A percentile compares a stretch with the other conserved stretches of the same genome.
Conservation (phyloP, 148 eudicot species). For the Chenopodium berlandieri region DNA sequence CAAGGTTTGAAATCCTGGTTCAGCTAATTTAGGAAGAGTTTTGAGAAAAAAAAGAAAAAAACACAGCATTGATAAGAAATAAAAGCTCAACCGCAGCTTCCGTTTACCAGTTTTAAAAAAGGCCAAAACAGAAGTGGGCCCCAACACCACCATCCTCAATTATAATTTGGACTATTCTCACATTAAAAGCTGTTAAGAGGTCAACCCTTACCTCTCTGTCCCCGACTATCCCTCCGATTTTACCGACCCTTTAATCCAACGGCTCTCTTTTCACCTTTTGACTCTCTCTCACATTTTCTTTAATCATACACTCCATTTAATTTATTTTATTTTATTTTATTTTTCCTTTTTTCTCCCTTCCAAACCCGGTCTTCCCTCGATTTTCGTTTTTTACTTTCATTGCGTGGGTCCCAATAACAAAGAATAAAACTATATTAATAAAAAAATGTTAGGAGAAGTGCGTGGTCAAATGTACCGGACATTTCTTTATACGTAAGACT, state of each 20-base stretch:
- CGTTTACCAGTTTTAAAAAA: background rate
- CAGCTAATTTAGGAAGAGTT: too few relatives aligned
- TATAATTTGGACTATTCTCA: constrained; percentile 13
- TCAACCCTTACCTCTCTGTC: constrained; percentile 22
- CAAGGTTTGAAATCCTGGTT: too few relatives aligned
- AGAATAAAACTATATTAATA: too few relatives aligned
- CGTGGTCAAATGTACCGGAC: constrained; percentile 15
- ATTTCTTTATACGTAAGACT: constrained; percentile 15
- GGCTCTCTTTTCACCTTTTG: constrained; percentile 6
- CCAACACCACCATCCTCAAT: background rate
- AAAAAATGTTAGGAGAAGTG: background rate
- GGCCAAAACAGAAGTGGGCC: background rate
- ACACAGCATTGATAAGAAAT: too few relatives aligned
- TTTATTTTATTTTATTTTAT: background rate
- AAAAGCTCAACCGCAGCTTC: too few relatives aligned
- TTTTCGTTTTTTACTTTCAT: background rate
- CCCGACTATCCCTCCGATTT: constrained; percentile 6
- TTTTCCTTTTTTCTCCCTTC: background rate
- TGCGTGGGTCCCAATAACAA: background rate
- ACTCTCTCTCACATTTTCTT: constrained; percentile 8
- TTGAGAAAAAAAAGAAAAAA: too few relatives aligned
- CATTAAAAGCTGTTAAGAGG: constrained; percentile 12
- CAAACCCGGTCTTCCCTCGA: constrained; percentile 4
- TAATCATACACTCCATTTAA: background rate
- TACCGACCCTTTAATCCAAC: constrained; percentile 21